Evolutionary conservation across 2,329 filamentous ascomycete genomes (phyloP), one percentile per base, ranked within the genome.

Genomic region (Ascochyta clinopodiicola): DNA sequence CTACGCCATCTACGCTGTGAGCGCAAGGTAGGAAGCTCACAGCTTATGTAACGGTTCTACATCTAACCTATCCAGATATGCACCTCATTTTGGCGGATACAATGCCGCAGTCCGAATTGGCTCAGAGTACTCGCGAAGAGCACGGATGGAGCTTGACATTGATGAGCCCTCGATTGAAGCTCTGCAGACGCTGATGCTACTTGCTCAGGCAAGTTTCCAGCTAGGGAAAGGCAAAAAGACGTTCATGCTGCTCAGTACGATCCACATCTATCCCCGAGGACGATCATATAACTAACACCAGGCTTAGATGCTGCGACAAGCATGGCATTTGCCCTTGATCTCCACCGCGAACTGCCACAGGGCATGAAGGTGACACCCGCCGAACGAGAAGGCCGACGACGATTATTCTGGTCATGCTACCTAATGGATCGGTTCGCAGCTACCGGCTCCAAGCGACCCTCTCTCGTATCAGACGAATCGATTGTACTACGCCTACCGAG

Each of bases 361-460:
- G 84, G 85, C 45, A 79, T 85, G 12, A 84, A 85, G 51, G 81
- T 90, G 10, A 84, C 86, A 0, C 81, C 86, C 0, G 79, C 86
- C 4, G 91, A 96, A 69, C 84, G 89, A 51, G 92, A 96, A 77
- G 87, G 88, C 68, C 84, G 90, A 40, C 82, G 92, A 50, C 84
- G 90, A n/a, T 79, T 96, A 2, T 96, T 96, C 74, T 96, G 92
- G 92, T 88, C 90, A 2, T 94, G 90, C 70, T 96, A 95, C 66
- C 79, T 96, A 24, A 87, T 96, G 74, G 92, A 96, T 70, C 85
- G 90, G n/a, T 95, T 94, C 65, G 83, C 88, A 63, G 86, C 89
- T 1, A 92, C 89, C 62, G 92, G 92, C 15, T 94, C 91, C 3
- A 92, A 90, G 67, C 83, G 92, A 9, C 90, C 91, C 0, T 91